Percentiles rank a stretch among this genome's conserved stretches.
phyloP scores from a whole-genome alignment of 768 basidiomycete species.

The Lactarius indigo region DNA sequence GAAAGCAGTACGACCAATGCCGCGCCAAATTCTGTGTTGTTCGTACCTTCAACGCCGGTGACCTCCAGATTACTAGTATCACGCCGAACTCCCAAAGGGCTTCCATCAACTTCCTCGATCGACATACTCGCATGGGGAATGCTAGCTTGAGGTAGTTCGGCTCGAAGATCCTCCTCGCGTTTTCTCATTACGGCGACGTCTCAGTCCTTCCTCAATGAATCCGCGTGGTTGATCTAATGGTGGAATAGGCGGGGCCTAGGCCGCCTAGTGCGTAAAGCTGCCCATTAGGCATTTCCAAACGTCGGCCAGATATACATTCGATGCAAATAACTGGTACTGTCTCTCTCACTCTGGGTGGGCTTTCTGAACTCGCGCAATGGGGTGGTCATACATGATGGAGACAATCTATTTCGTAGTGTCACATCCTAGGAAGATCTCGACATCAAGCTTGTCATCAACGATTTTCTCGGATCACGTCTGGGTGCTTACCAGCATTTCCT shows the following conservation, averaged over 20 bases:
- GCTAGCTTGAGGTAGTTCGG: neutral
- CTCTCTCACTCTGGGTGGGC: too few species aligned
- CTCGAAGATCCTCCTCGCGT: neutral
- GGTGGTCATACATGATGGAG: too few species aligned
- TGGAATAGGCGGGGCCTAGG: neutral
- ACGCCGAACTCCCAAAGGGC: too few species aligned
- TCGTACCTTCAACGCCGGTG: too few species aligned
- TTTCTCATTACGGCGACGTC: neutral
- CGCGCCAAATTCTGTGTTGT: too few species aligned
- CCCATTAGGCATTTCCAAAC: neutral
- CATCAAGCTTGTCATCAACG: neutral
- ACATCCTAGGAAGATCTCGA: neutral
- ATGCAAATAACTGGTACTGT: too few species aligned
- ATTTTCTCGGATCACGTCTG: neutral
- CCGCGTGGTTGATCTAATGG: neutral
- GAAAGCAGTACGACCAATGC: too few species aligned
- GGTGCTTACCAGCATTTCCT: neutral
- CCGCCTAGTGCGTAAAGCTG: neutral
- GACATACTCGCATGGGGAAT: too few species aligned
- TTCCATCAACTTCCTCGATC: neutral
- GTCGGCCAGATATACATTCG: too few species aligned
- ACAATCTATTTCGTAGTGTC: too few species aligned
- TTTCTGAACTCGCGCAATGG: neutral
- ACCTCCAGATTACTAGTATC: too few species aligned
- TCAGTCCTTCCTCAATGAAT: neutral